Evolutionary conservation across 768 basidiomycete species (phyloP).

Genomic region (Mycena rosella): DNA sequence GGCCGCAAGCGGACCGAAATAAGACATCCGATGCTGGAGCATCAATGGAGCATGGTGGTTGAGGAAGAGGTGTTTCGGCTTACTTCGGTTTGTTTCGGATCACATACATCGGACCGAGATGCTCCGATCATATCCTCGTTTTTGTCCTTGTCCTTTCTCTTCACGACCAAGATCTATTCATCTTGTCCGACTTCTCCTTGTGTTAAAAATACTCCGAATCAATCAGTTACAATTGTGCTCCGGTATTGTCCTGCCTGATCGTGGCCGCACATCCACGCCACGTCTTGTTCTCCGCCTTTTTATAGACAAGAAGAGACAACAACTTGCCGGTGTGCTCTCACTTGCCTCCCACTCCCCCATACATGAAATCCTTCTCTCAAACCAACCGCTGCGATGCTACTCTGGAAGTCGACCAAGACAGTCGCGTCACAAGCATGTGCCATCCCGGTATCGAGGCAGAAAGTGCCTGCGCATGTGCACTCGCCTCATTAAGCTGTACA

Average conservation of each 20-base stretch:
- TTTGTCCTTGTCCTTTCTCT: no score
- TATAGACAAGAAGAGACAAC: no score
- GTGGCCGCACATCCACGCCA: neutral
- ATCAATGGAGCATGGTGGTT: no score
- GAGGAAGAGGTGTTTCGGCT: no score
- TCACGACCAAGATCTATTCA: no score
- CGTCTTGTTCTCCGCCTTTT: neutral
- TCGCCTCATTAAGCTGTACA: neutral
- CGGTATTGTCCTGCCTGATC: neutral
- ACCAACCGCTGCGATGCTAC: neutral
- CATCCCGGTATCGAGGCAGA: neutral
- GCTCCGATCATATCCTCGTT: no score
- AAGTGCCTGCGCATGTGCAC: neutral
- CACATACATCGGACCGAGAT: no score
- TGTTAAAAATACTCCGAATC: no score
- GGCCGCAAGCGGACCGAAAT: no score
- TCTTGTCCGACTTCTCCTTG: no score
- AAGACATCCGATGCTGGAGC: no score
- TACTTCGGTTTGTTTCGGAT: no score
- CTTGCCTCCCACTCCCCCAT: neutral
- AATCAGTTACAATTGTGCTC: neutral
- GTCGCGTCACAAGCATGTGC: neutral
- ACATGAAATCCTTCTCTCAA: neutral
- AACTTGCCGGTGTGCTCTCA: neutral
- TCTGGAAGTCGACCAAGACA: neutral